Evolutionary conservation across 345 rosid species (phyloP), one percentile per base, ranked within the genome.

Genomic region (Kandelia obovata): DNA sequence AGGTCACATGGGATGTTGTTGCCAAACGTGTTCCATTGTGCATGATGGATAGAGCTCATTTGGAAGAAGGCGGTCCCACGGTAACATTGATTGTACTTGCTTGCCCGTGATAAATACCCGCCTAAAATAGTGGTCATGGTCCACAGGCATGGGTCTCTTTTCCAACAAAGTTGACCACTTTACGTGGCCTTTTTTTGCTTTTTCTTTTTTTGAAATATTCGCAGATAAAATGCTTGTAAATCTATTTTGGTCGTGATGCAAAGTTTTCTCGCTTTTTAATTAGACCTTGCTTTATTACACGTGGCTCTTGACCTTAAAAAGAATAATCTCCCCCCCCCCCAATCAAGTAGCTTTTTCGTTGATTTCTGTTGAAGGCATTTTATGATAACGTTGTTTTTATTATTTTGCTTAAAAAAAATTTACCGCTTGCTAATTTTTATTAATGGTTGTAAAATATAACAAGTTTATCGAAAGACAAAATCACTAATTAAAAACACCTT

Each of bases 1-100:
- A 61, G 55, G 37, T 70, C 87, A 81, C 83, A 65, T 84, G 85
- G 82, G 77, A 62, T 84, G 85, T 68, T 84, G 85, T 68, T 78
- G 66, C 32, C 11, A 43, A 64, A 51, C 16, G 70, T 52, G 78
- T 78, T 34, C 61, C 75, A 13, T 39, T 5, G 46, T 66, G 39
- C 62, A 71, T 51, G 71, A 76, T 74, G 70, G 70, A 10, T 3
- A 11, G 17, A 62, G 28, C 51, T 73, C 46, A 68, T 5, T 68
- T 23, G 64, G 17, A 43, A 16, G 17, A n/a, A 46, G 0, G 26
- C 0, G 65, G 49, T 10, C 56, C 80, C 71, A 71, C 75, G 23
- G 25, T 32, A 68, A 68, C 74, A 74, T 68, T 61, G 66, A 69
- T 66, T 58, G 79, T 66, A 73, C 74, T 73, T 80, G 66, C 71